phyloP scores from a whole-genome alignment of 805 yeast species.

The Spathaspora boniae region DNA sequence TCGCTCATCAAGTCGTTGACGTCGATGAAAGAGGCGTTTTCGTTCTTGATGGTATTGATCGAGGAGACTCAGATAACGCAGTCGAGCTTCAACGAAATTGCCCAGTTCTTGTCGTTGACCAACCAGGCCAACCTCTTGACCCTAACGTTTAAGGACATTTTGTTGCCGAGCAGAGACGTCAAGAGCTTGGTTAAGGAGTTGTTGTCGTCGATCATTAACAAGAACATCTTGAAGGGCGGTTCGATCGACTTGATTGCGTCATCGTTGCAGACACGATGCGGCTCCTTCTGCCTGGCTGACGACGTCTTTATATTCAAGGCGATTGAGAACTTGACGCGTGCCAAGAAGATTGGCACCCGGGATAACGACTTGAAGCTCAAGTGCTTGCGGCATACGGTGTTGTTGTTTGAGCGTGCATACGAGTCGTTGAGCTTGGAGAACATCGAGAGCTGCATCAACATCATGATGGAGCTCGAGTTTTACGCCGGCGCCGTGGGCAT shows the following conservation, averaged over 20 bases:
- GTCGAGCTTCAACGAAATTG: conserved; percentile 56
- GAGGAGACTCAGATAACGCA: conserved; percentile 58
- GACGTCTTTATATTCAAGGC: conserved; percentile 95
- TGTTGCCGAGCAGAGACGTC: conserved; percentile 64
- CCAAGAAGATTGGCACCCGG: conserved; percentile 66
- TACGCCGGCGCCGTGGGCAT: conserved; percentile 85
- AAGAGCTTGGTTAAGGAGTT: conserved; percentile 76
- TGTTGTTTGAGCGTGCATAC: conserved; percentile 73
- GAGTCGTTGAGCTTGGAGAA: conserved; percentile 75
- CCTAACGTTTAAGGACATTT: conserved; percentile 69
- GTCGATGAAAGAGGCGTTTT: conserved; percentile 83
- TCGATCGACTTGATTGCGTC: conserved; percentile 88
- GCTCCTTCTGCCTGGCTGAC: conserved; percentile 88
- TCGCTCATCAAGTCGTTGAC: conserved; percentile 71
- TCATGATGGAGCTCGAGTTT: conserved; percentile 73
- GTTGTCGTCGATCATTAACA: conserved; percentile 82
- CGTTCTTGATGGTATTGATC: conserved; percentile 76
- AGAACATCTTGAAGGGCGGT: conserved; percentile 85
- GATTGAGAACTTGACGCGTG: conserved; percentile 83
- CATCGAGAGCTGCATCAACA: conserved; percentile 73
- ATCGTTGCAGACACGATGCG: conserved; percentile 87
- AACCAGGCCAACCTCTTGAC: conserved; percentile 65
- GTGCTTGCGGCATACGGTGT: conserved; percentile 70
- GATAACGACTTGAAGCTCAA: conserved; percentile 67
- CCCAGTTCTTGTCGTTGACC: conserved; percentile 65